A percentile compares a stretch with the other conserved stretches of the same genome.
Evolutionary conservation across 192 early-diverging fungal species (phyloP).

Genomic region (Mortierella hygrophila): DNA sequence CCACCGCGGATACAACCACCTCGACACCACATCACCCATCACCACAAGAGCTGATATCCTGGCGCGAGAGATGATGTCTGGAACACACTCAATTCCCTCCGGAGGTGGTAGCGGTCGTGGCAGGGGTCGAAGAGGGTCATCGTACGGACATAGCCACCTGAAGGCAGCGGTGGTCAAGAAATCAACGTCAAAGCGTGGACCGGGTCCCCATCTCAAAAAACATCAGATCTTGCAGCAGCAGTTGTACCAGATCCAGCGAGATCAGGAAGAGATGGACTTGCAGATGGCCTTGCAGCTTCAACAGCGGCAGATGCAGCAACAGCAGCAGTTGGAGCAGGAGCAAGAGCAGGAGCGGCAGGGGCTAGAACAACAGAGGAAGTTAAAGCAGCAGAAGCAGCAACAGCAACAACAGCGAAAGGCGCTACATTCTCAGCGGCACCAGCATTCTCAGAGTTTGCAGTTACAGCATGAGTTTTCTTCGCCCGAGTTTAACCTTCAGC

Average conservation of each 20-base stretch:
- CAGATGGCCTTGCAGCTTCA: conserved; percentile 12
- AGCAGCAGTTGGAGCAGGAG: neutral
- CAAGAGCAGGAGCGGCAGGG: neutral
- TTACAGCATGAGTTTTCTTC: conserved; percentile 10
- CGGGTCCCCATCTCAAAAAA: conserved; percentile 40
- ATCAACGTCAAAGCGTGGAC: neutral
- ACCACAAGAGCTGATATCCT: conserved; percentile 7
- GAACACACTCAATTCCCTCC: neutral
- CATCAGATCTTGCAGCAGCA: conserved; percentile 50
- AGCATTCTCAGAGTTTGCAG: neutral
- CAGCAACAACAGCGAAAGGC: neutral
- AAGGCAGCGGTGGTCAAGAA: neutral
- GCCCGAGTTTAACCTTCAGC: neutral
- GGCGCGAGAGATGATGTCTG: conserved; percentile 14
- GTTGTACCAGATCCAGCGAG: conserved; percentile 38
- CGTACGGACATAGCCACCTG: neutral
- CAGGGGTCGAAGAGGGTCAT: neutral
- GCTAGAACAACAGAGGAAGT: neutral
- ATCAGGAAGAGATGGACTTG: conserved; percentile 35
- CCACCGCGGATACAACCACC: neutral
- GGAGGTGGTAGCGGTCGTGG: neutral
- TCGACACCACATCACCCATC: neutral
- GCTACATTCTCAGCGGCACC: neutral
- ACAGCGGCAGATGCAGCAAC: neutral
- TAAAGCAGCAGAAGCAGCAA: neutral